Percentiles rank a stretch among this genome's conserved stretches.
Conservation (phyloP, 805 yeast genomes). For the Saccharomycopsis olivae region DNA sequence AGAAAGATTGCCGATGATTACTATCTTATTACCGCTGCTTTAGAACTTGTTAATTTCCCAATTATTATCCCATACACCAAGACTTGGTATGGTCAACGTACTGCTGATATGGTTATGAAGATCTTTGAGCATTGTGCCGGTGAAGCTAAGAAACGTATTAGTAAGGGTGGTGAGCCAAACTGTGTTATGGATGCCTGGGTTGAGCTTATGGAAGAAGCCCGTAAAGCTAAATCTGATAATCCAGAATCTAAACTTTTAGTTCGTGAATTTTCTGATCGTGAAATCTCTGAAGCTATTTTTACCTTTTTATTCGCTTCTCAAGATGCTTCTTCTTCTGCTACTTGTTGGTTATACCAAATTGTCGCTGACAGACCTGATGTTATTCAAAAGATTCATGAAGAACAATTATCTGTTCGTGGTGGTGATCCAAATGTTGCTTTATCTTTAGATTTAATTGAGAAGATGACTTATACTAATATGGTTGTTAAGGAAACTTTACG, state of each 20-base stretch:
- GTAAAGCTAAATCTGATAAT: conserved; percentile 34
- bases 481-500: conserved; percentile 90
- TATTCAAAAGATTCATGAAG: conserved; percentile 76
- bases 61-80: conserved; percentile 91
- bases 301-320: conserved; percentile 96
- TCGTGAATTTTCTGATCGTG: conserved; percentile 80
- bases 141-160: conserved; percentile 72
- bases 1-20: conserved; percentile 85
- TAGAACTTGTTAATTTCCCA: conserved; percentile 96
- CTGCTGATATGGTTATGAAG: conserved; percentile 91
- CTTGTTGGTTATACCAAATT: conserved; percentile 97
- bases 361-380: conserved; percentile 94
- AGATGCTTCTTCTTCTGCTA: conserved; percentile 94
- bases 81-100: conserved; percentile 93
- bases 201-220: conserved; percentile 62
- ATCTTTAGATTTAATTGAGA: conserved; percentile 62
- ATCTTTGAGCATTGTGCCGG: conserved; percentile 84
- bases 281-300: conserved; percentile 92
- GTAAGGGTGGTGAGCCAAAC: conserved; percentile 62
- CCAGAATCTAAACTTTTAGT: conserved; percentile 48
- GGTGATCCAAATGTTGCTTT: conserved; percentile 59
- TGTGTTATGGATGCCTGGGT: conserved; percentile 98
- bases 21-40: conserved; percentile 85
- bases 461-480: conserved; percentile 81
- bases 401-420: conserved; percentile 74